phyloP scores from a whole-genome alignment of 805 yeast species.

The Starmerella kuoi region DNA sequence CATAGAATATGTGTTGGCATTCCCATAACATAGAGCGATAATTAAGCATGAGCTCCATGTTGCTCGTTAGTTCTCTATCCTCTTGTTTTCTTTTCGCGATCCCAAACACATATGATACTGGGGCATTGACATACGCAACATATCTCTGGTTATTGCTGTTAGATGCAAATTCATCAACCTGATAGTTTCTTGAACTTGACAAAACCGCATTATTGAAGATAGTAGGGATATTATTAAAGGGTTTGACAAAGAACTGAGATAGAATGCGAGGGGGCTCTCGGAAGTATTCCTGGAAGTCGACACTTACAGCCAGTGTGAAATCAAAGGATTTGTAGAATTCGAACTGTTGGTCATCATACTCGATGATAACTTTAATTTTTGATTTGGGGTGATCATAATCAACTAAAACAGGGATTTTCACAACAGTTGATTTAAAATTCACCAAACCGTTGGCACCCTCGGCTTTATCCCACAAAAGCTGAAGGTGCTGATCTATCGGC shows the following conservation, averaged over 20 bases:
- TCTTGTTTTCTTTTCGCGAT: slow-evolving; percentile 25
- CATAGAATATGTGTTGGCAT: slow-evolving; percentile 20
- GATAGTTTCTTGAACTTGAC: slow-evolving; percentile 28
- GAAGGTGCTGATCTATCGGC: slow-evolving; percentile 16
- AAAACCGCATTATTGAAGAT: slow-evolving; percentile 39
- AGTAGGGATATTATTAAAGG: slow-evolving; percentile 45
- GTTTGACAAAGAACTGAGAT: slow-evolving; percentile 58
- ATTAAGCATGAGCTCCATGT: slow-evolving; percentile 17
- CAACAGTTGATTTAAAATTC: slow-evolving; percentile 9
- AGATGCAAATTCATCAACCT: slow-evolving; percentile 23
- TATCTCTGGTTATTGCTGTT: slow-evolving; percentile 16
- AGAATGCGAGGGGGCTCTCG: slow-evolving; percentile 39
- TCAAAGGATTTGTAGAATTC: slow-evolving; percentile 32
- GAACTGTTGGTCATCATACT: slow-evolving; percentile 22
- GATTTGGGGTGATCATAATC: slow-evolving; percentile 22
- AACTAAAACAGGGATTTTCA: slow-evolving; percentile 26
- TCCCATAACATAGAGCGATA: slow-evolving; percentile 19
- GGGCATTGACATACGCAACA: slow-evolving; percentile 58
- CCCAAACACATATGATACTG: slow-evolving; percentile 48
- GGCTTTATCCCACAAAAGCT: slow-evolving; percentile 18
- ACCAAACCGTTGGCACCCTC: slow-evolving; percentile 9
- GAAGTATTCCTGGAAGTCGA: slow-evolving; percentile 71
- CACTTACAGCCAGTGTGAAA: slow-evolving; percentile 49
- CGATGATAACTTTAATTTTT: slow-evolving; percentile 22
- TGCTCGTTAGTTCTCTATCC: slow-evolving; percentile 8